Percentiles rank a stretch among this genome's conserved stretches.
Conservation (phyloP, 306 rosid species). For the Cicer judaicum region DNA sequence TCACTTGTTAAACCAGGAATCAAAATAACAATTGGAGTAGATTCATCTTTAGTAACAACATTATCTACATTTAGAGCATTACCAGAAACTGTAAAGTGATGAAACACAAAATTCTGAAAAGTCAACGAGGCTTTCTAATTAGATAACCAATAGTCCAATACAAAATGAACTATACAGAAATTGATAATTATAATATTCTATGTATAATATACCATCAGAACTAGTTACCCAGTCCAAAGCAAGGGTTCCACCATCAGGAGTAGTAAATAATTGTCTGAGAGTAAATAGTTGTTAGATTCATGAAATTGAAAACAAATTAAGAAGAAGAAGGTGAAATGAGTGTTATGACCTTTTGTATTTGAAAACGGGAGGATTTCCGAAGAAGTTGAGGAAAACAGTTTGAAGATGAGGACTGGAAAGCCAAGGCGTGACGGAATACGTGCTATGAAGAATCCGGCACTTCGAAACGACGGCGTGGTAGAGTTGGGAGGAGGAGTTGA, state of each 20-base stretch:
- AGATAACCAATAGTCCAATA: not conserved
- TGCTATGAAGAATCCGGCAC: constrained; percentile 72
- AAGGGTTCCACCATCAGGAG: constrained; percentile 77
- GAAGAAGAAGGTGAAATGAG: not conserved
- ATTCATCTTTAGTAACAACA: constrained; percentile 54
- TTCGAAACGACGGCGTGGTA: constrained; percentile 75
- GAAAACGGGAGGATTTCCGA: constrained; percentile 72
- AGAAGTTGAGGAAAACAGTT: constrained; percentile 70
- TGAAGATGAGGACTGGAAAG: constrained; percentile 86
- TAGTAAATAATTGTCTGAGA: constrained; percentile 63
- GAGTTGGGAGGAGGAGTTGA: constrained; percentile 56
- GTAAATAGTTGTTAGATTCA: not conserved
- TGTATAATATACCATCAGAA: constrained; percentile 56
- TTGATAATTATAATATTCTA: constrained; percentile 21
- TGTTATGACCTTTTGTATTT: constrained; percentile 63
- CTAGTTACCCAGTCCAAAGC: constrained; percentile 74
- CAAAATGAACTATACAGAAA: constrained; percentile 7
- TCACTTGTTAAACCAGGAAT: constrained; percentile 94
- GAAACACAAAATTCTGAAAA: constrained; percentile 16
- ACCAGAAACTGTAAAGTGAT: constrained; percentile 54
- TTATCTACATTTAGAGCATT: constrained; percentile 35
- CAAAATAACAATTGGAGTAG: constrained; percentile 72
- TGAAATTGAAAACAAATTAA: not conserved
- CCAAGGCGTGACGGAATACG: constrained; percentile 79
- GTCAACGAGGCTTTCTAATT: constrained; percentile 18